Percentiles rank a stretch among this genome's conserved stretches.
Evolutionary conservation across 768 basidiomycete species (phyloP).

Genomic region (Mycena leptocephala): DNA sequence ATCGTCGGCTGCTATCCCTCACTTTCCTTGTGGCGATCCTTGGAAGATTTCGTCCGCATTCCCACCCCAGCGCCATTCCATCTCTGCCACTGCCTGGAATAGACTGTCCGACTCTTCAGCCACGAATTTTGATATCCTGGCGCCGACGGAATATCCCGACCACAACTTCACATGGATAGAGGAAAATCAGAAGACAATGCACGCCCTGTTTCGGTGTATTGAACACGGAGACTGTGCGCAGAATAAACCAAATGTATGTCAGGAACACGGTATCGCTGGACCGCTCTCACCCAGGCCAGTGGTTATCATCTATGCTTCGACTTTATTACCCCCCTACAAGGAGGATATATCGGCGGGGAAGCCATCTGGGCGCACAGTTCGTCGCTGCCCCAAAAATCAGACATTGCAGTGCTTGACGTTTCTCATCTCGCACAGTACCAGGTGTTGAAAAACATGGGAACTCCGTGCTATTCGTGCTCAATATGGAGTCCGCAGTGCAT

Average conservation of each 20-base stretch:
- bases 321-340: conserved; percentile 43
- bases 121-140: conserved; percentile 12
- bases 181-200: neutral
- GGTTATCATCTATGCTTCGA: conserved; percentile 47
- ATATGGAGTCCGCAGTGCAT: conserved; percentile 41
- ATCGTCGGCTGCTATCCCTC: neutral
- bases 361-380: conserved; percentile 50
- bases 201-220: conserved; percentile 40
- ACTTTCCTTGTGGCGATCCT: no score
- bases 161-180: conserved; percentile 13
- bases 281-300: conserved; percentile 27
- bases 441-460: conserved; percentile 45
- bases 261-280: neutral
- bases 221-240: conserved; percentile 45
- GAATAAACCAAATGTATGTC: conserved; percentile 46
- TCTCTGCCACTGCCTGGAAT: no score
- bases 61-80: neutral
- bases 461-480: conserved; percentile 16
- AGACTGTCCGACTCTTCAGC: neutral
- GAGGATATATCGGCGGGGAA: conserved; percentile 47
- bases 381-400: neutral
- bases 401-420: neutral
- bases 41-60: no score
- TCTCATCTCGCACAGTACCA: conserved; percentile 22
- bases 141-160: conserved; percentile 8